Evolutionary conservation across 2,329 filamentous ascomycete species (phyloP), one percentile per base, ranked within the genome.

Genomic region (Xylaria arbuscula): DNA sequence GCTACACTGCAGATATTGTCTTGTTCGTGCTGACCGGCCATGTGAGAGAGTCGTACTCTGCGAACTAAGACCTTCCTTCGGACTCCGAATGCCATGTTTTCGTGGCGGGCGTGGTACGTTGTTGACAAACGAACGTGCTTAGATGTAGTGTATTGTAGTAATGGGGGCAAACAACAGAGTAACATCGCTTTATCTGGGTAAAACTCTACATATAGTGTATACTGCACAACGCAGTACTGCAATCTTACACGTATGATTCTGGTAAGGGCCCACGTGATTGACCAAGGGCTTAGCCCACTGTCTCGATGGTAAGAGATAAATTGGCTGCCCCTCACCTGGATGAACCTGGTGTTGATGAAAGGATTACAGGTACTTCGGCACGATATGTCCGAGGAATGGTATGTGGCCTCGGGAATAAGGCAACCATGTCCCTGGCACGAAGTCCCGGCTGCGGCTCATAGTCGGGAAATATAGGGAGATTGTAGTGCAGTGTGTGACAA

Each of bases 11-110:
- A 53, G 32, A 17, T 48, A 34, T 42, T 47, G 11, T 28, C 54
- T 28, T 28, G 28, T 5, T 5, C 62, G 64, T 56, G 62, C 61
- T 70, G 68, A 62, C 54, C 17, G 13, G 34, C 54, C 54, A 45
- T 63, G 48, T 58, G 56, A 61, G 22, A 54, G 38, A 51, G 32
- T 56, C 48, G 32, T 45, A 48, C 19, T 24, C 28, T 22, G 45
- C 8, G 45, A 19, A 40, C 19, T 62, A 56, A 38, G 32, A 34
- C n/a, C 32, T n/a, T n/a, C n/a, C 32, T 56, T 62, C 67, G 67
- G 67, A 67, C 64, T 64, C 64, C 67, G 67, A 67, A 64, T 60
- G 42, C 40, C 58, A 54, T 59, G 62, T 22, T 24, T 38, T 36
- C 32, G 8, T 51, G 36, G 40, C 36, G 60, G 42, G 48, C 24